phyloP scores from a whole-genome alignment of 2,329 filamentous ascomycete species.

The Amphichorda felina region DNA sequence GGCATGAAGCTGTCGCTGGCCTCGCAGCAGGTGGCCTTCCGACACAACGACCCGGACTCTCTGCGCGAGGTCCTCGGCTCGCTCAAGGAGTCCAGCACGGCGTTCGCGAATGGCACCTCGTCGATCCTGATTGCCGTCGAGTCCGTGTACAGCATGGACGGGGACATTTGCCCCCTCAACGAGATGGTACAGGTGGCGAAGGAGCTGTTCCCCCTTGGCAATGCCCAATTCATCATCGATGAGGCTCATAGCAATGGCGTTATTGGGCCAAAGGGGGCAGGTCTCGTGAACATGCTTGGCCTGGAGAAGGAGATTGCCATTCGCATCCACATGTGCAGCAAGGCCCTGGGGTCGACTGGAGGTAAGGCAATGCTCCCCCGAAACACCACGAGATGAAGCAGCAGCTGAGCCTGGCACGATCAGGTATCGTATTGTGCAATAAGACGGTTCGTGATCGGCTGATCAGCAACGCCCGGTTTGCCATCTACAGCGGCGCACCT shows the following conservation, averaged over 20 bases:
- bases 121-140: constrained; percentile 28
- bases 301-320: constrained; percentile 36
- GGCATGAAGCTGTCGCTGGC: constrained; percentile 49
- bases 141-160: constrained; percentile 34
- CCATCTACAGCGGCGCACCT: too few species aligned
- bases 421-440: too few species aligned
- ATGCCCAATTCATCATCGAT: constrained; percentile 39
- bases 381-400: too few species aligned
- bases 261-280: constrained; percentile 33
- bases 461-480: too few species aligned
- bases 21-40: constrained; percentile 26
- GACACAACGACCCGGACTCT: constrained; percentile 28
- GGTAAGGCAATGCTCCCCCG: constrained; percentile 1
- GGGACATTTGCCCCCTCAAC: constrained; percentile 25
- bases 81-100: constrained; percentile 15
- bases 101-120: constrained; percentile 13
- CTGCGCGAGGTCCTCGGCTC: constrained; percentile 22
- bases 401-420: too few species aligned
- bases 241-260: constrained; percentile 42
- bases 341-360: constrained; percentile 26
- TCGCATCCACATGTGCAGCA: constrained; percentile 38
- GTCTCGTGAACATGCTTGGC: constrained; percentile 35
- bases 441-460: too few species aligned
- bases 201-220: constrained; percentile 18
- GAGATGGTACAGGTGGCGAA: constrained; percentile 22